Evolutionary conservation across 2,329 filamentous ascomycete genomes (phyloP).

Genomic region (Meredithiella fracta): DNA sequence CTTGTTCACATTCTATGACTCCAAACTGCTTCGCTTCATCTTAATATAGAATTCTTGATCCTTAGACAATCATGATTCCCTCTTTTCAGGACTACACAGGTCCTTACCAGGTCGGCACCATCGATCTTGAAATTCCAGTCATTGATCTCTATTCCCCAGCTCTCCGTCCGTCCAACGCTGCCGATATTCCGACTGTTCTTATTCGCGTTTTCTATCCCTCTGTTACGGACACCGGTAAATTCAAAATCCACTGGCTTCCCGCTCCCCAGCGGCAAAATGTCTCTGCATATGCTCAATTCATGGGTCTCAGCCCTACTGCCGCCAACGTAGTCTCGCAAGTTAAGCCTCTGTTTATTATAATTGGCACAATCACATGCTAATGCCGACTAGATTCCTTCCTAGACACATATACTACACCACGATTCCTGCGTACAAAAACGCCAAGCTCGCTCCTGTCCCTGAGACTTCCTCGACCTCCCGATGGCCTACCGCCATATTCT

Average conservation of each 20-base stretch:
- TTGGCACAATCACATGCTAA: background rate
- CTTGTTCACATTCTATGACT: background rate
- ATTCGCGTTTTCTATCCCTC: constrained; percentile 75
- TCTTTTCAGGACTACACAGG: constrained; percentile 60
- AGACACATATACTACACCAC: constrained; percentile 57
- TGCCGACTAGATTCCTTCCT: constrained; percentile 39
- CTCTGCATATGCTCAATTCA: constrained; percentile 58
- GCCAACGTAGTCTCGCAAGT: constrained; percentile 45
- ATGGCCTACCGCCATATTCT: constrained; percentile 77
- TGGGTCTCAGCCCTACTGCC: constrained; percentile 45
- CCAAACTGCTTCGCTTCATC: background rate
- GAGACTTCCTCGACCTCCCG: constrained; percentile 31
- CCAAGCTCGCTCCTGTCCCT: constrained; percentile 34
- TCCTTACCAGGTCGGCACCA: constrained; percentile 60
- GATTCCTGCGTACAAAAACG: constrained; percentile 58
- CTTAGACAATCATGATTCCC: constrained; percentile 30
- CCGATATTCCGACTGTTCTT: constrained; percentile 52
- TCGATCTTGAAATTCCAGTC: constrained; percentile 66
- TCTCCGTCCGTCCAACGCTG: constrained; percentile 34
- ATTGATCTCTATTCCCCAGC: constrained; percentile 39
- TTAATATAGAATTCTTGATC: background rate
- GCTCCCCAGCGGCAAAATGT: constrained; percentile 59
- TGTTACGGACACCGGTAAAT: constrained; percentile 33
- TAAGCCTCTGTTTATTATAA: background rate
- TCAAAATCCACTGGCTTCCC: constrained; percentile 56